phyloP scores from a whole-genome alignment of 768 basidiomycete species.

The Galerina sulciceps region DNA sequence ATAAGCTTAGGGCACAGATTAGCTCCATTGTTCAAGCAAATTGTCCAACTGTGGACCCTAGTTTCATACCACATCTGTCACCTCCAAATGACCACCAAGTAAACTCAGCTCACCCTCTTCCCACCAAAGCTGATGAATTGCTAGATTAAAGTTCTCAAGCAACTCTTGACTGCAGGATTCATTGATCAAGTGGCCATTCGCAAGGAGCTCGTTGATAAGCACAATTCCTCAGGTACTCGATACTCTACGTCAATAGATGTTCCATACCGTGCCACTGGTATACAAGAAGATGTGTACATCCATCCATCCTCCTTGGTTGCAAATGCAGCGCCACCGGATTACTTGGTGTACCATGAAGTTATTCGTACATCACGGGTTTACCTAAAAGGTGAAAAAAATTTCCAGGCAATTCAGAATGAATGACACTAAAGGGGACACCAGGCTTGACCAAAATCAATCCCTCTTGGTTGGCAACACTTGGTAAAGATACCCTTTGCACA shows the following conservation, averaged over 20 bases:
- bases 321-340: conserved; percentile 77
- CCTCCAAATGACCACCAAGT: conserved; percentile 87
- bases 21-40: conserved; percentile 82
- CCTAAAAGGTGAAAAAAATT: conserved; percentile 69
- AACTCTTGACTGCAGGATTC: conserved; percentile 86
- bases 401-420: too few relatives aligned
- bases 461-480: conserved; percentile 84
- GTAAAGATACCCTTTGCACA: conserved; percentile 79
- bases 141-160: conserved; percentile 88
- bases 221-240: conserved; percentile 62
- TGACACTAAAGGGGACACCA: conserved; percentile 26
- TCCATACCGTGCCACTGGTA: conserved; percentile 79
- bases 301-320: conserved; percentile 88
- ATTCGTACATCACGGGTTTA: conserved; percentile 75
- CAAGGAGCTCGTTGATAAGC: conserved; percentile 75
- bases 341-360: conserved; percentile 82
- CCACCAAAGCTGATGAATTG: conserved; percentile 2
- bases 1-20: conserved; percentile 91
- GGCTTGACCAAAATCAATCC: conserved; percentile 87
- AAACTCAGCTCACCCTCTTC: background rate
- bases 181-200: conserved; percentile 95
- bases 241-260: conserved; percentile 80
- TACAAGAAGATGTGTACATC: conserved; percentile 87
- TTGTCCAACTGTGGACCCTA: conserved; percentile 66
- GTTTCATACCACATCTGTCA: conserved; percentile 63